A percentile compares a stretch with the other conserved stretches of the same genome.
Conservation (phyloP, 495 filamentous ascomycete species). For the Aspergillus bertholletiae region DNA sequence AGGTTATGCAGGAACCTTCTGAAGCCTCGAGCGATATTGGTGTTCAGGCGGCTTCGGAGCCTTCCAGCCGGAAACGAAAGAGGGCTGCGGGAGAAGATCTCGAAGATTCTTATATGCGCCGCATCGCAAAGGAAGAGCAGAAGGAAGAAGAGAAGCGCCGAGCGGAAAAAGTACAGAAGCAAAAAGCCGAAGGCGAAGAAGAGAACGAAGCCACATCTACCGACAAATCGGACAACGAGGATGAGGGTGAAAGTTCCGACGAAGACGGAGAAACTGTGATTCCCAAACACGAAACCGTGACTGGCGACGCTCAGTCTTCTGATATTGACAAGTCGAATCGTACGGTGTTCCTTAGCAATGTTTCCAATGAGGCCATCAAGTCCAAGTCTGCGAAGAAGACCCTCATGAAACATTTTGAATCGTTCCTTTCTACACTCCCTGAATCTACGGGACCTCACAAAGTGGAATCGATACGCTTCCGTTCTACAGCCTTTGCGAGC, state of each 20-base stretch:
- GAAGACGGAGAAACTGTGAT: conserved; percentile 24
- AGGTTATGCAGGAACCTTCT: conserved; percentile 42
- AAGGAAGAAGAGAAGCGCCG: conserved; percentile 44
- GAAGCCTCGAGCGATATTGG: conserved; percentile 29
- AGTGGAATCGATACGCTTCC: conserved; percentile 86
- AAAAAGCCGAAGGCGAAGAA: conserved; percentile 19
- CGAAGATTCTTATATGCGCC: conserved; percentile 76
- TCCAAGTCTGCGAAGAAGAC: conserved; percentile 76
- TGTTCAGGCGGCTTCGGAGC: conserved; percentile 31
- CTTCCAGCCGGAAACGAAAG: conserved; percentile 71
- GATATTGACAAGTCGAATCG: conserved; percentile 84
- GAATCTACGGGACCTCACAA: conserved; percentile 54
- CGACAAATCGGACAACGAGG: conserved; percentile 15
- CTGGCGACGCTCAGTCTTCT: conserved; percentile 31
- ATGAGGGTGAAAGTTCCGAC: conserved; percentile 16
- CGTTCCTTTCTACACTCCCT: conserved; percentile 49
- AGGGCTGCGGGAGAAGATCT: conserved; percentile 70
- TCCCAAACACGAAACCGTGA: conserved; percentile 57
- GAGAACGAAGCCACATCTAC: conserved; percentile 17
- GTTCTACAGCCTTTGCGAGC: conserved; percentile 76
- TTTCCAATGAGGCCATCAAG: conserved; percentile 75
- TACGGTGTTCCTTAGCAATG: conserved; percentile 91
- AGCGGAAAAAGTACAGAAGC: conserved; percentile 16
- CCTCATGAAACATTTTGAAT: conserved; percentile 62
- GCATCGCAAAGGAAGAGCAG: conserved; percentile 57